Percentiles rank a stretch among this genome's conserved stretches.
These are phyloP conservation scores for Linanthus parryae DNA, from an alignment of 148 eudicot species.

Conservation along the genomic window DNA sequence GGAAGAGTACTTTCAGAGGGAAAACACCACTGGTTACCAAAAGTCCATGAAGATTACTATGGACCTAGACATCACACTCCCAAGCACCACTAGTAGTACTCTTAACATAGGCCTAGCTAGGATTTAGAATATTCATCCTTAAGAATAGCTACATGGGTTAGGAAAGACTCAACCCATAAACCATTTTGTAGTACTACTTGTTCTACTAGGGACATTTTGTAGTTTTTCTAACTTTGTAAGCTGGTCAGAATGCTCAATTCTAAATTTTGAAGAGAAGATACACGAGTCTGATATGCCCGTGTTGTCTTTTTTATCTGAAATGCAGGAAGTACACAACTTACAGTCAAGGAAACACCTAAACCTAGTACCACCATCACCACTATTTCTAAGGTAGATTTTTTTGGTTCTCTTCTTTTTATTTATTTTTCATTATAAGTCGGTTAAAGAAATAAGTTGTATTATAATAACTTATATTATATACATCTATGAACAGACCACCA, in stretches of 20 bases:
- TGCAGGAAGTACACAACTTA: slow-evolving; percentile 37
- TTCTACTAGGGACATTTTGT: no score
- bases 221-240: no score
- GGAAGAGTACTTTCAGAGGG: slow-evolving; percentile 28
- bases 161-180: no score
- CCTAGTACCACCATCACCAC: slow-evolving; percentile 18
- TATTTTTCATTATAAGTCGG: no score
- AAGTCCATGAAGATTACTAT: slow-evolving; percentile 65
- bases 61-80: slow-evolving; percentile 55
- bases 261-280: no score
- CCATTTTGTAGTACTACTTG: no score
- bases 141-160: no score
- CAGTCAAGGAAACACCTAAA: slow-evolving; percentile 18
- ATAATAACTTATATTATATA: background rate
- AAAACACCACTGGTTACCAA: slow-evolving; percentile 51
- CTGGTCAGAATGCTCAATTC: no score
- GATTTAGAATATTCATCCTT: no score
- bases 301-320: slow-evolving; percentile 13
- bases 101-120: no score
- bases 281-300: no score
- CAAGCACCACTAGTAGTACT: slow-evolving; percentile 56
- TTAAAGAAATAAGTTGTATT: no score
- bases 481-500: slow-evolving; percentile 1
- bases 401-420: background rate
- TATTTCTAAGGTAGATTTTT: slow-evolving; percentile 34